A percentile compares a stretch with the other conserved stretches of the same genome.
phyloP scores from a whole-genome alignment of 2,329 filamentous ascomycete species.

The Aspergillus brunneoviolaceus region DNA sequence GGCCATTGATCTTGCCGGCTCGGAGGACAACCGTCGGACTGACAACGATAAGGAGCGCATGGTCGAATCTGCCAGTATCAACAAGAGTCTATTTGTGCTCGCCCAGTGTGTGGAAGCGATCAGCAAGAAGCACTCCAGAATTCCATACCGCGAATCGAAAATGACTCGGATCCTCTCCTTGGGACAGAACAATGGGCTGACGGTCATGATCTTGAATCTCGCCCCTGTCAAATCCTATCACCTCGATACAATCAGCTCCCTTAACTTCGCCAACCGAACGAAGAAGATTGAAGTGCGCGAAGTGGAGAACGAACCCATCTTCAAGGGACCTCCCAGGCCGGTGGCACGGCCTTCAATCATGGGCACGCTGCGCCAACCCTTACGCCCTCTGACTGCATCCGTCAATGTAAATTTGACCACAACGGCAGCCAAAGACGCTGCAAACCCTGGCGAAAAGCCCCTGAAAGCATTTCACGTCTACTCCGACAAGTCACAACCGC shows the following conservation, averaged over 20 bases:
- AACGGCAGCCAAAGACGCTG: conserved; percentile 50
- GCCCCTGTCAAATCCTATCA: conserved; percentile 91
- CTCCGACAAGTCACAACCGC: conserved; percentile 61
- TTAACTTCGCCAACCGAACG: conserved; percentile 92
- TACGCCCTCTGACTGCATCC: conserved; percentile 72
- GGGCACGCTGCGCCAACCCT: conserved; percentile 66
- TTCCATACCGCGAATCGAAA: conserved; percentile 92
- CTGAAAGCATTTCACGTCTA: conserved; percentile 85
- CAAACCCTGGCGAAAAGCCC: conserved; percentile 63
- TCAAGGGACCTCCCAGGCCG: conserved; percentile 69
- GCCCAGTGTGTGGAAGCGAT: conserved; percentile 97
- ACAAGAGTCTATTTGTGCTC: conserved; percentile 92
- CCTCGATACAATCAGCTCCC: conserved; percentile 85
- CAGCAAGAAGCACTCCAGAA: conserved; percentile 68
- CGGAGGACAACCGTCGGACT: conserved; percentile 90
- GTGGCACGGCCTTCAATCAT: conserved; percentile 40
- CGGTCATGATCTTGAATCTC: conserved; percentile 94
- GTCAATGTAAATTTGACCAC: conserved; percentile 68
- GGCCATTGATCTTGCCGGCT: conserved; percentile 91
- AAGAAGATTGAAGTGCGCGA: conserved; percentile 96
- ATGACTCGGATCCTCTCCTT: conserved; percentile 93
- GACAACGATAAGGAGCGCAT: conserved; percentile 91
- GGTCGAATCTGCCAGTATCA: conserved; percentile 95
- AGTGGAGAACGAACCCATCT: conserved; percentile 92
- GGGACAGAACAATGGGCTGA: conserved; percentile 92